Conservation (phyloP, 805 yeast species). For the Candida krabiensis region DNA sequence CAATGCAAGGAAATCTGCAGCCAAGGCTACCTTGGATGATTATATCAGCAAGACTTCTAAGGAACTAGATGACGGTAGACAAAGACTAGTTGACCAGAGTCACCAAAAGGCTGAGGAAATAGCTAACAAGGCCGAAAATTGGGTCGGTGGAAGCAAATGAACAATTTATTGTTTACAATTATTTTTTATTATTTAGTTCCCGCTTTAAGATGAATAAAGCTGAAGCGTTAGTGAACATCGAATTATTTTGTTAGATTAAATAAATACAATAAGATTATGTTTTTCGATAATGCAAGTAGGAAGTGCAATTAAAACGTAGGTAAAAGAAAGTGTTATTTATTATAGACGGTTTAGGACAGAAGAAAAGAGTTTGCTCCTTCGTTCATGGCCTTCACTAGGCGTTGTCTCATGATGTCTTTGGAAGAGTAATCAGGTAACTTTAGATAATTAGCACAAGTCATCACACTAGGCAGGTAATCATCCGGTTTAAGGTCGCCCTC, state of each 20-base stretch:
- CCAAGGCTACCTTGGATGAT: conserved; percentile 19
- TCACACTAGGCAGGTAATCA: conserved; percentile 90
- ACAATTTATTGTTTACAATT: too few relatives aligned
- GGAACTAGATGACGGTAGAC: conserved; percentile 7
- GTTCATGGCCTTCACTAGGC: conserved; percentile 67
- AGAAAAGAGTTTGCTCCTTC: conserved; percentile 91
- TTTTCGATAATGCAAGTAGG: too few relatives aligned
- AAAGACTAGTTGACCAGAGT: neutral
- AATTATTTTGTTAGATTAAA: neutral
- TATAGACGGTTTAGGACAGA: conserved; percentile 58
- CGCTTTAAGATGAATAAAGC: too few relatives aligned
- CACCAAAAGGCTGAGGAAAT: conserved; percentile 1
- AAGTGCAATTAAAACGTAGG: too few relatives aligned
- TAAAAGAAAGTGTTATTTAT: too few relatives aligned
- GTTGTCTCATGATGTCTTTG: conserved; percentile 54
- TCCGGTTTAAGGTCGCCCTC: conserved; percentile 71
- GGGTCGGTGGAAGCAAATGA: too few relatives aligned
- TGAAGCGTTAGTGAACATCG: too few relatives aligned
- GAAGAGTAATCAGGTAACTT: conserved; percentile 82
- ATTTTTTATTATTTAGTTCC: too few relatives aligned
- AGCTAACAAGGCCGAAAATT: too few relatives aligned
- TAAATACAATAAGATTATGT: too few relatives aligned
- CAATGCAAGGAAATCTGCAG: conserved; percentile 22
- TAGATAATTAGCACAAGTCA: conserved; percentile 96
- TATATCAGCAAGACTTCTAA: conserved; percentile 14